Base-by-base conservation (phyloP, 192 early-diverging fungal genomes). In the Chytriomyces hyalinus region DNA sequence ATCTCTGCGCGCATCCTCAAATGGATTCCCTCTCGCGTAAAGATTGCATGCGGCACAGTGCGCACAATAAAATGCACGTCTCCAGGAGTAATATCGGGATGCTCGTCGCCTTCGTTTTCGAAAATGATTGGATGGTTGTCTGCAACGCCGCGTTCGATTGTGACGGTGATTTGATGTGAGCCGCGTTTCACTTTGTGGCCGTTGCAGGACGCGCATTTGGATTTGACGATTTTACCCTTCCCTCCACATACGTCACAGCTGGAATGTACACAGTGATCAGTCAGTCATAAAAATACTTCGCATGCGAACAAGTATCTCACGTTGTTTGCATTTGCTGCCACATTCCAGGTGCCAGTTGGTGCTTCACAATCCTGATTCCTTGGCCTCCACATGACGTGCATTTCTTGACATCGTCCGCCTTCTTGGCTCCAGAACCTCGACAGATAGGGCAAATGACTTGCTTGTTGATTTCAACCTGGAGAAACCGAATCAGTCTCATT, bases 371-470 rank as follows among this genome's bases (percentile, higher is more conserved):
- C 66, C 84, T 90, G 51, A 93, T 83, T 64, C 97, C 97, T 43
- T 84, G 85, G 47, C 98, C 97, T 26, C 85, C 75, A 76, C 97
- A 99, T 6, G 75, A 78, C 43, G 75, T 61, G 83, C 97, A 99
- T 8, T 88, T 95, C 44, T 91, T 89, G 7, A 98, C 89, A 77
- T 98, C 94, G 48, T 95, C 90, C 5, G 90, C 86, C 5, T 84
- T 86, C 64, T 94, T 92, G 3, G 97, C 98, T 43, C 98, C 98
- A 11, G 90, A 90, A 51, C 98, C 98, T 74, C 93, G 86, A 85
- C 98, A 99, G 59, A 93, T 91, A 22, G 92, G 88, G 81, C 98
- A 99, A 26, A 98, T 84, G 22, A 92, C 86, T 84, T 99, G 97
- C 82, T 97, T 96, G 49, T 95, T 94, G 51, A 98, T 87, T 75